Evolutionary conservation across 257 asterid species (phyloP).

Genomic region (Scutellaria minor): DNA sequence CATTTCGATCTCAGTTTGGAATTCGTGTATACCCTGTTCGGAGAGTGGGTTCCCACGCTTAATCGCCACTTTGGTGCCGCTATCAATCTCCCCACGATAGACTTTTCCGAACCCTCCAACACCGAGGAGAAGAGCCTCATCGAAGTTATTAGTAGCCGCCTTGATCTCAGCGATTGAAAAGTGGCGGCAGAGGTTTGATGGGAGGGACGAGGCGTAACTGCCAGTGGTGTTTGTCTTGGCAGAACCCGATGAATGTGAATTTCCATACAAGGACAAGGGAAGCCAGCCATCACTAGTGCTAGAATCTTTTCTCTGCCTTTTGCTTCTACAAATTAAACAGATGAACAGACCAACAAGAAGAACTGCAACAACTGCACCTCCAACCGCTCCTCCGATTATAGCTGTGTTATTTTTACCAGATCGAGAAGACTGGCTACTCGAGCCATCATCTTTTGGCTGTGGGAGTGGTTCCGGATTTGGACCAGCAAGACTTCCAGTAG

Average conservation of each 20-base stretch:
- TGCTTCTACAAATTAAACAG: constrained; percentile 48
- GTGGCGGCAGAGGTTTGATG: constrained; percentile 86
- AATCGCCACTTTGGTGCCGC: constrained; percentile 86
- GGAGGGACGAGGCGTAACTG: constrained; percentile 83
- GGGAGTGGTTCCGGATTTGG: constrained; percentile 75
- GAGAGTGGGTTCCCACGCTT: constrained; percentile 95
- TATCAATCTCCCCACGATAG: constrained; percentile 81
- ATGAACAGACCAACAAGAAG: constrained; percentile 61
- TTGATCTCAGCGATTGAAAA: constrained; percentile 86
- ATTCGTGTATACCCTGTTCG: constrained; percentile 86
- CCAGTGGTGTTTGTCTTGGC: constrained; percentile 82
- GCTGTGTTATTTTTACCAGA: constrained; percentile 49
- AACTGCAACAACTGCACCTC: constrained; percentile 74
- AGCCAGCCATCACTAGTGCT: constrained; percentile 86
- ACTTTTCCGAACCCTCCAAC: constrained; percentile 95
- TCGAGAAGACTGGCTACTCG: constrained; percentile 29
- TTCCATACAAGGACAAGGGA: constrained; percentile 83
- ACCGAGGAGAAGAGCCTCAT: constrained; percentile 78
- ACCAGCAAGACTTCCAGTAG: constrained; percentile 76
- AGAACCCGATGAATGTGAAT: constrained; percentile 78
- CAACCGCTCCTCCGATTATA: constrained; percentile 77
- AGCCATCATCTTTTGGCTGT: constrained; percentile 40
- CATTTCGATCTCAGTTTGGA: constrained; percentile 94
- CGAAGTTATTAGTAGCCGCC: constrained; percentile 80
- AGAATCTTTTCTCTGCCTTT: constrained; percentile 56